Conservation (phyloP, 1,139 yeast species). For the Sugiyamaella sp. region DNA sequence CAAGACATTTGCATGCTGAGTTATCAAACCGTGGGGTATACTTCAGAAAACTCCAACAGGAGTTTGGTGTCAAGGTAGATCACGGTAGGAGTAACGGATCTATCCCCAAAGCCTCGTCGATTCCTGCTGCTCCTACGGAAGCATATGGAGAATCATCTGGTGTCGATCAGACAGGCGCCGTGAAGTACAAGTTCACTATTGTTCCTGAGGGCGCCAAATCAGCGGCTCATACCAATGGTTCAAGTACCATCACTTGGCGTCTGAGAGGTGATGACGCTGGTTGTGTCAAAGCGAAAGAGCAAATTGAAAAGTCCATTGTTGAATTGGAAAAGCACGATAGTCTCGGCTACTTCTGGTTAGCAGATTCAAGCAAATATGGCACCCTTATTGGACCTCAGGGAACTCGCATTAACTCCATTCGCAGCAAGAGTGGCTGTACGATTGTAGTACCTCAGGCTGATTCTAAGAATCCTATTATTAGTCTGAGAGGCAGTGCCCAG, state of each 20-base stretch:
- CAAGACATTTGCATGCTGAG: constrained; percentile 59
- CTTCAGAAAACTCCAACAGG: constrained; percentile 57
- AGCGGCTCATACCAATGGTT: constrained; percentile 30
- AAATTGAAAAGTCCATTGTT: constrained; percentile 41
- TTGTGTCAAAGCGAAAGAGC: constrained; percentile 39
- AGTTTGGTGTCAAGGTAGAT: constrained; percentile 61
- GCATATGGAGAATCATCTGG: constrained; percentile 48
- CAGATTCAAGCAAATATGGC: constrained; percentile 52
- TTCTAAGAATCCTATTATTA: constrained; percentile 46
- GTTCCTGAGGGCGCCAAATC: constrained; percentile 30
- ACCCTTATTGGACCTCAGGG: constrained; percentile 81
- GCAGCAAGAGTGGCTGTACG: constrained; percentile 60
- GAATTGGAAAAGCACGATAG: constrained; percentile 44
- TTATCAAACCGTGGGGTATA: constrained; percentile 72
- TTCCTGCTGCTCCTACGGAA: constrained; percentile 48
- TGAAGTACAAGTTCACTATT: constrained; percentile 38
- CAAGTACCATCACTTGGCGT: constrained; percentile 46
- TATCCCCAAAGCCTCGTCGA: constrained; percentile 29
- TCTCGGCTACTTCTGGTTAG: constrained; percentile 54
- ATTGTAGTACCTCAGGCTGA: constrained; percentile 65
- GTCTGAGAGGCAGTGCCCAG: constrained; percentile 44
- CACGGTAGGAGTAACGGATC: constrained; percentile 50
- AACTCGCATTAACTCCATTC: constrained; percentile 61
- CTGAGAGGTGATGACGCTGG: constrained; percentile 45
- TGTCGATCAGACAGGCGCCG: constrained; percentile 27